Evolutionary conservation across 83 land plant genomes (phyloP), one percentile per base, ranked within the genome.

Genomic region (Picea abies): DNA sequence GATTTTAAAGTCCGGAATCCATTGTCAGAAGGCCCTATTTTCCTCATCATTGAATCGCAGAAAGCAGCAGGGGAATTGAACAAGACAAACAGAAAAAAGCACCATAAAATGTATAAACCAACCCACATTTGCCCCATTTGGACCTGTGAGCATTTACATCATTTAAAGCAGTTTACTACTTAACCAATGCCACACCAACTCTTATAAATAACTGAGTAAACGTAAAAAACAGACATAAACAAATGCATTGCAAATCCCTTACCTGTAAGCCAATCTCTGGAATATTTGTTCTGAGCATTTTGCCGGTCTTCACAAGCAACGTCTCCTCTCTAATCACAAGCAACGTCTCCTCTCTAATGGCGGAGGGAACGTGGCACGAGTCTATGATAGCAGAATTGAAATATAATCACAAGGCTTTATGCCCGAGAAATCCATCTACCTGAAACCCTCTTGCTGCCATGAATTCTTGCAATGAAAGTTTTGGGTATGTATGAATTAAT

Each of bases 81-180:
- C 78, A 76, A 52, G 7, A 12, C 17, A 20, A 9, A 15, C 35
- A 76, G 52, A 60, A 76, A 76, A 76, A 20, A 76, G 52, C 22
- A 52, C 8, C 78, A 47, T 23, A 76, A 76, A 76, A 76, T n/a
- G 78, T 22, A 76, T 49, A 76, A 76, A 12, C 78, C 78, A 35
- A 14, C 60, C 78, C 78, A 76, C 78, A 76, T 49, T 47, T 23
- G 78, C 78, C 78, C 78, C 78, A 76, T 76, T 52, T 9, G 52
- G 29, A 23, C 61, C 78, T 52, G 60, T 47, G 60, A 76, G 20
- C 29, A 76, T 73, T 44, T 17, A 2, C 56, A 73, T n/a, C 77
- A 73, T 49, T 76, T 76, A 76, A 56, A 76, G 26, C 61, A 76
- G 61, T 25, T 23, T 76, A 0, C 78, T 17, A 76, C 61, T 1